Evolutionary conservation across 2,329 filamentous ascomycete species (phyloP).

Genomic region (Ustilaginoidea virens): DNA sequence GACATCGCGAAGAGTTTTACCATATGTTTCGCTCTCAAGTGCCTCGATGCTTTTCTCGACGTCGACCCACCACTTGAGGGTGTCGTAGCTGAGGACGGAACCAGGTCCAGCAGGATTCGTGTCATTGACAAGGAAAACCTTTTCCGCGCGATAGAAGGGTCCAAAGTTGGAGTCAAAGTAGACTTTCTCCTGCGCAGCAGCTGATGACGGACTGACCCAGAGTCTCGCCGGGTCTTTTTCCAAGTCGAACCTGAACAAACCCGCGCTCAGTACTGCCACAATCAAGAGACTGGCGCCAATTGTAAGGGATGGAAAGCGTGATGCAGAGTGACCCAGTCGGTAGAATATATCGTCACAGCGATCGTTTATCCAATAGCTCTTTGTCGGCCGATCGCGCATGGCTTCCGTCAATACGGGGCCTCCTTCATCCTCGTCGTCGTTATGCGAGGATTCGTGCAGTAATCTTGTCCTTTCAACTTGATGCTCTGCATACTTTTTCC

Average conservation of each 20-base stretch:
- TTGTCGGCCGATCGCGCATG: slow-evolving; percentile 64
- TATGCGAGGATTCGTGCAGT: slow-evolving; percentile 67
- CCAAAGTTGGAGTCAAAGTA: slow-evolving; percentile 93
- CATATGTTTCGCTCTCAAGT: slow-evolving; percentile 54
- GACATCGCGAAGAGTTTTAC: slow-evolving; percentile 61
- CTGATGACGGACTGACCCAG: slow-evolving; percentile 92
- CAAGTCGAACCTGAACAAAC: slow-evolving; percentile 78
- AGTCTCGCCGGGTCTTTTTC: slow-evolving; percentile 81
- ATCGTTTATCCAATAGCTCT: slow-evolving; percentile 70
- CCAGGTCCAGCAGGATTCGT: slow-evolving; percentile 46
- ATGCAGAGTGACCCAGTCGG: slow-evolving; percentile 63
- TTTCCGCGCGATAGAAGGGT: slow-evolving; percentile 87
- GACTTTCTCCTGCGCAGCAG: slow-evolving; percentile 78
- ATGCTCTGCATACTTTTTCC: slow-evolving; percentile 54
- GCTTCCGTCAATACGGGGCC: slow-evolving; percentile 59
- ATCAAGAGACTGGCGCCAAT: slow-evolving; percentile 62
- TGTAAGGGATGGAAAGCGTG: slow-evolving; percentile 71
- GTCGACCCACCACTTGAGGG: slow-evolving; percentile 82
- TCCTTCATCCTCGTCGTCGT: slow-evolving; percentile 88
- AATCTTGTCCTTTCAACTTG: slow-evolving; percentile 74
- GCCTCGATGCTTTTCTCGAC: slow-evolving; percentile 65
- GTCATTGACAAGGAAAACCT: slow-evolving; percentile 88
- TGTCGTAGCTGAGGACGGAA: slow-evolving; percentile 78
- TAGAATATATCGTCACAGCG: slow-evolving; percentile 70
- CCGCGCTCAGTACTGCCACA: slow-evolving; percentile 65